phyloP scores from a whole-genome alignment of 345 rosid species.

The Salix udensis region DNA sequence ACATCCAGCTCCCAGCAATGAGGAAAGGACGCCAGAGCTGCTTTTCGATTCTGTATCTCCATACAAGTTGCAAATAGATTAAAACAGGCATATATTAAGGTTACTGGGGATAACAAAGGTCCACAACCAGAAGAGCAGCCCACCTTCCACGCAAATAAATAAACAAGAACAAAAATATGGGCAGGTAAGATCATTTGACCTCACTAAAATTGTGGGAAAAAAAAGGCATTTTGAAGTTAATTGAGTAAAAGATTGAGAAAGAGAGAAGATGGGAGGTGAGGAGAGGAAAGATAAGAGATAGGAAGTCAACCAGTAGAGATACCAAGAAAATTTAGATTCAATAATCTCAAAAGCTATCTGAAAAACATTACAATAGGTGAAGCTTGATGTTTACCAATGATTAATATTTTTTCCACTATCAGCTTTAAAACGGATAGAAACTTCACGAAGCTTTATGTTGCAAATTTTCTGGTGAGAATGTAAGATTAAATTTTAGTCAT shows the following conservation, averaged over 20 bases:
- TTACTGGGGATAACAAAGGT: too few species aligned
- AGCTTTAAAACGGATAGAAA: neutral
- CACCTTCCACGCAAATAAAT: too few species aligned
- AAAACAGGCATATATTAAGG: neutral
- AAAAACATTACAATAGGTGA: too few species aligned
- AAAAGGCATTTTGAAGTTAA: neutral
- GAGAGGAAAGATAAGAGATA: neutral
- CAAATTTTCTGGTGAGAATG: neutral
- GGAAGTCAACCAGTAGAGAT: neutral
- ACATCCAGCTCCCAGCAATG: conserved; percentile 72
- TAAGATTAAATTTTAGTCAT: neutral
- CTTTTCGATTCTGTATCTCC: conserved; percentile 39
- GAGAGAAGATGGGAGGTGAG: neutral
- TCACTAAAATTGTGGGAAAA: neutral
- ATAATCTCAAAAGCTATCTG: too few species aligned
- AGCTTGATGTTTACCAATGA: too few species aligned
- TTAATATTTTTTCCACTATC: too few species aligned
- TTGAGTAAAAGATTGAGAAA: neutral
- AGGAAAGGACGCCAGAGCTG: conserved; percentile 55
- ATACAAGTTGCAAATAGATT: conserved; percentile 10
- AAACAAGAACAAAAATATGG: neutral
- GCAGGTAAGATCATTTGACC: neutral
- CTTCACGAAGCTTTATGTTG: neutral
- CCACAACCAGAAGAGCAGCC: too few species aligned
- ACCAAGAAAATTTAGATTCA: neutral